Evolutionary conservation across 495 filamentous ascomycete species (phyloP).

Genomic region (Aspergillus diversus): DNA sequence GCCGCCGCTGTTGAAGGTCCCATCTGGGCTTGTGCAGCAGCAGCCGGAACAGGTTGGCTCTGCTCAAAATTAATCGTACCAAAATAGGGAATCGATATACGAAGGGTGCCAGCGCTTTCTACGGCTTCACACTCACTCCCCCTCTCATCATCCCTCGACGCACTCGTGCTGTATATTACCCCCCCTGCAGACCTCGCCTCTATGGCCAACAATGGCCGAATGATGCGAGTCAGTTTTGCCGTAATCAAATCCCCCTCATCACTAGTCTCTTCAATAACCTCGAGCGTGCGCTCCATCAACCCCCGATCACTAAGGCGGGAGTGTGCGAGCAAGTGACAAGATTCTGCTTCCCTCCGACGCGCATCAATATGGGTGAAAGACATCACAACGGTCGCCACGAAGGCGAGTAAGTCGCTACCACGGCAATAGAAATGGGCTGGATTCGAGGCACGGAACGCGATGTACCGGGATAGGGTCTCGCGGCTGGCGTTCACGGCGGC

Average conservation of each 20-base stretch:
- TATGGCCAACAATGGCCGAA: conserved; percentile 30
- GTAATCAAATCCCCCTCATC: conserved; percentile 25
- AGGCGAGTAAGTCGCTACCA: conserved; percentile 53
- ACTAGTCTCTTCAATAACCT: conserved; percentile 37
- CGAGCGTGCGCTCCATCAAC: conserved; percentile 44
- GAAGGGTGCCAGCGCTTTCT: conserved; percentile 19
- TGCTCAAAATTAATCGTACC: conserved; percentile 39
- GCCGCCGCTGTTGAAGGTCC: conserved; percentile 1
- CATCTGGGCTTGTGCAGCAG: not conserved
- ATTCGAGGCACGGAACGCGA: conserved; percentile 37
- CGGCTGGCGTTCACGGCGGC: conserved; percentile 50
- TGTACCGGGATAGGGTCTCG: conserved; percentile 50
- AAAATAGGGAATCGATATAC: conserved; percentile 45
- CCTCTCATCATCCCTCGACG: conserved; percentile 19
- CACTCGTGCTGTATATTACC: conserved; percentile 26
- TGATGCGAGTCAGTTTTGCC: conserved; percentile 42
- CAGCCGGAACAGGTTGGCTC: not conserved
- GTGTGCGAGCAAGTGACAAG: conserved; percentile 33
- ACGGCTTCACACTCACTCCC: conserved; percentile 18
- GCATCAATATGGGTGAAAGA: conserved; percentile 34
- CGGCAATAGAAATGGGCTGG: conserved; percentile 47
- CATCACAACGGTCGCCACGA: conserved; percentile 47
- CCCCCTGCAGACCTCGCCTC: conserved; percentile 30
- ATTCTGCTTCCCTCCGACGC: conserved; percentile 18
- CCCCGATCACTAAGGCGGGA: conserved; percentile 47